Conservation (phyloP, 768 basidiomycete species). For the Hemileccinum rubropunctum region DNA sequence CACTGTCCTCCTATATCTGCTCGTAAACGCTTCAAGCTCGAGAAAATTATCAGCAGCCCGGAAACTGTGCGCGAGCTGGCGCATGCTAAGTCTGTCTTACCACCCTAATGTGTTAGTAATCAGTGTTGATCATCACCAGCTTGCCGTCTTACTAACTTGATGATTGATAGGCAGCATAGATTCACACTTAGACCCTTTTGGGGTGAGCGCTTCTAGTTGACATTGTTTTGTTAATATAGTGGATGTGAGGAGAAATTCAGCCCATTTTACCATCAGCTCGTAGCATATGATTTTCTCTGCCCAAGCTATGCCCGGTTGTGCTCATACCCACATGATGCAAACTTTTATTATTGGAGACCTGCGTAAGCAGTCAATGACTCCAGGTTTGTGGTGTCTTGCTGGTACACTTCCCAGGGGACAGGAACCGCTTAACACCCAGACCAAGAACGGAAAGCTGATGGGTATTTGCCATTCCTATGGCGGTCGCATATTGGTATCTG, state of each 20-base stretch:
- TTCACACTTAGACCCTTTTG: background rate
- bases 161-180: background rate
- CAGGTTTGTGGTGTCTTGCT: slow-evolving; percentile 34
- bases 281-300: background rate
- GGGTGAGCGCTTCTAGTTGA: slow-evolving; percentile 17
- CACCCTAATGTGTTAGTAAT: background rate
- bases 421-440: slow-evolving; percentile 42
- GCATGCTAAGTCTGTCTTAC: slow-evolving; percentile 10
- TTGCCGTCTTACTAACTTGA: background rate
- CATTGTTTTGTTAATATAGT: slow-evolving; percentile 10
- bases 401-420: slow-evolving; percentile 42
- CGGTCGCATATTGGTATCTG: background rate
- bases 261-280: background rate
- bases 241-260: slow-evolving; percentile 2
- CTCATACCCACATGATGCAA: slow-evolving; percentile 40
- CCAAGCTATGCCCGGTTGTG: background rate
- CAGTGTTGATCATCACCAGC: background rate
- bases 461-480: slow-evolving; percentile 8
- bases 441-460: slow-evolving; percentile 67
- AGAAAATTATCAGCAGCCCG: slow-evolving; percentile 66
- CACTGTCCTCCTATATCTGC: slow-evolving; percentile 82
- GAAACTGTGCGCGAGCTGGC: slow-evolving; percentile 53
- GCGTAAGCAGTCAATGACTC: slow-evolving; percentile 38
- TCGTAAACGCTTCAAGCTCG: slow-evolving; percentile 71
- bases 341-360: slow-evolving; percentile 35